Conservation (phyloP, 2,329 filamentous ascomycete species). For the Trichoderma afroharzianum region DNA sequence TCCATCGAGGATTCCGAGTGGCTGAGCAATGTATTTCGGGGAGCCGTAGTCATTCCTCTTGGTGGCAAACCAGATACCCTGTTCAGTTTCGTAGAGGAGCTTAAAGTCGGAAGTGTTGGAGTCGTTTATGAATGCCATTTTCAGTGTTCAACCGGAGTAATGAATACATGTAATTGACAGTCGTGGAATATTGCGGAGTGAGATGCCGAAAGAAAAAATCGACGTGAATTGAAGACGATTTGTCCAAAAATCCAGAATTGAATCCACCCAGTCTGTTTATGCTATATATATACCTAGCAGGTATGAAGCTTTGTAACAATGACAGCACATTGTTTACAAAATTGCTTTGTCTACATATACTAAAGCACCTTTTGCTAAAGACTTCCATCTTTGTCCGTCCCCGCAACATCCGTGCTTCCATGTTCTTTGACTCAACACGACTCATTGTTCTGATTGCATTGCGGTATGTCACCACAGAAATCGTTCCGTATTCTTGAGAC, state of each 20-base stretch:
- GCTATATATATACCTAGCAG: background rate
- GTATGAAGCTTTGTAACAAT: background rate
- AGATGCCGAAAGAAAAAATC: background rate
- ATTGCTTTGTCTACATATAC: background rate
- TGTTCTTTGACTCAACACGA: background rate
- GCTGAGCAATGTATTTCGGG: slow-evolving; percentile 34
- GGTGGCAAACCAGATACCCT: slow-evolving; percentile 33
- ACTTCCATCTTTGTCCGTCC: background rate
- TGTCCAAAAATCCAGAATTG: background rate
- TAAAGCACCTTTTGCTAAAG: background rate
- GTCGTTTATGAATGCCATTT: background rate
- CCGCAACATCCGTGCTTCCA: background rate
- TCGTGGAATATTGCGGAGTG: background rate
- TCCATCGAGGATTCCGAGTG: slow-evolving; percentile 19
- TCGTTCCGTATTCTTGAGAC: background rate
- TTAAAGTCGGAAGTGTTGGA: slow-evolving; percentile 22
- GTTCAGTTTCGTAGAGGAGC: slow-evolving; percentile 29
- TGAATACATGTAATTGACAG: background rate
- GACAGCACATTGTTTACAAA: background rate
- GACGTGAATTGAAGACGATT: background rate
- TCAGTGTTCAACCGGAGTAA: too few relatives aligned
- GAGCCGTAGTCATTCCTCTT: slow-evolving; percentile 28
- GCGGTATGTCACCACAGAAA: background rate
- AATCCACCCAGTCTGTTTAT: background rate
- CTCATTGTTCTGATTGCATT: background rate